Evolutionary conservation across 805 yeast genomes (phyloP).

Genomic region (Maudiozyma saulgeensis): DNA sequence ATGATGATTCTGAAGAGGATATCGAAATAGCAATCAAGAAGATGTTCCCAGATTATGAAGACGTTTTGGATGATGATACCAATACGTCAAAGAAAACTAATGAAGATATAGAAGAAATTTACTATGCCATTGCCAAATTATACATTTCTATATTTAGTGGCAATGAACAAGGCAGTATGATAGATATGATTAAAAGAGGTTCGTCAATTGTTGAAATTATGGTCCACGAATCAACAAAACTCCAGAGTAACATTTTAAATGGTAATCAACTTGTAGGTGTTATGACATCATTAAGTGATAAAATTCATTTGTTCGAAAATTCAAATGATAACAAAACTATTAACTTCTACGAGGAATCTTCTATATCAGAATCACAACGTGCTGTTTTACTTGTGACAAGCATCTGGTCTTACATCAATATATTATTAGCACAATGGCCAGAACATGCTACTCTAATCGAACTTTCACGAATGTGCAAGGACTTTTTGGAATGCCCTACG

Average conservation of each 20-base stretch:
- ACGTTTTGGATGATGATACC: conserved; percentile 25
- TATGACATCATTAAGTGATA: conserved; percentile 27
- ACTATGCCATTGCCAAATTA: conserved; percentile 38
- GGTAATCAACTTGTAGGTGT: conserved; percentile 30
- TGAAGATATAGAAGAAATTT: conserved; percentile 35
- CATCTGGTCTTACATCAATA: conserved; percentile 37
- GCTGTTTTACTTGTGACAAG: conserved; percentile 44
- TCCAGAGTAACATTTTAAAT: conserved; percentile 17
- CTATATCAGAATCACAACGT: conserved; percentile 47
- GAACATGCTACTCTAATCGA: conserved; percentile 85
- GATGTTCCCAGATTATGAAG: conserved; percentile 86
- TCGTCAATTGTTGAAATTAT: conserved; percentile 26
- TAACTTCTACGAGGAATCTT: conserved; percentile 59
- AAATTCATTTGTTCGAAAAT: conserved; percentile 26
- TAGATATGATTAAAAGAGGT: conserved; percentile 35
- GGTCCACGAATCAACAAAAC: conserved; percentile 13
- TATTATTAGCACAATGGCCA: conserved; percentile 68
- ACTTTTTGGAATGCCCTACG: conserved; percentile 52
- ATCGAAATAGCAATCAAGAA: conserved; percentile 68
- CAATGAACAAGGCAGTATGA: conserved; percentile 9
- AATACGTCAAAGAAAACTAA: conserved; percentile 5
- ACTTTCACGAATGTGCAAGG: conserved; percentile 52
- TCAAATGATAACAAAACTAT: conserved; percentile 16
- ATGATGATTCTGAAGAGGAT: conserved; percentile 51
- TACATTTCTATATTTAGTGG: conserved; percentile 38